These are phyloP conservation scores for Fragosphaeria purpurea DNA, from an alignment of 2,329 filamentous ascomycete species.

Conservation along the genomic window DNA sequence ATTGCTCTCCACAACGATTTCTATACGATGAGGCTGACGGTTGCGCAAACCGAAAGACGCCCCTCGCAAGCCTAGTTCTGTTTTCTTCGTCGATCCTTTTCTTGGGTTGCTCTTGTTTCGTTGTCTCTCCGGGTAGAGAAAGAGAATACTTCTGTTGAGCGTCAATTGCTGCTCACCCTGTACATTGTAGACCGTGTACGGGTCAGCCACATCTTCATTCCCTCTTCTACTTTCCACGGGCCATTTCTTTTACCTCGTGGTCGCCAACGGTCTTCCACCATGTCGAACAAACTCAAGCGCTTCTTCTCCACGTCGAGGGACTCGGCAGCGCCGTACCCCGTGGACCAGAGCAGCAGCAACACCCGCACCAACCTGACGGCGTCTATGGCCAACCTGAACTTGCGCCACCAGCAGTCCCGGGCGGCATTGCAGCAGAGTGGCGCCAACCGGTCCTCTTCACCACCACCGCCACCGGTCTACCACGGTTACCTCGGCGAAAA, in stretches of 20 bases:
- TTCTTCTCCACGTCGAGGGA: slow-evolving; percentile 1
- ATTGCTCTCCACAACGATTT: too few species aligned
- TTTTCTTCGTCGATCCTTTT: not conserved
- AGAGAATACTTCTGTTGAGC: too few species aligned
- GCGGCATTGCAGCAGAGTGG: not conserved
- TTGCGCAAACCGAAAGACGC: too few species aligned
- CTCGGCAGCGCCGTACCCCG: not conserved
- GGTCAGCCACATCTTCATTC: not conserved
- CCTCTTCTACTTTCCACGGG: not conserved
- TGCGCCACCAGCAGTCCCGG: not conserved
- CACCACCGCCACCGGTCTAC: slow-evolving; percentile 8
- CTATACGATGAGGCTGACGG: too few species aligned
- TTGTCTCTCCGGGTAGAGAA: too few species aligned
- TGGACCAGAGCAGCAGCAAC: not conserved
- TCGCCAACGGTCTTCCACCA: not conserved
- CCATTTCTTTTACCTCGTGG: too few species aligned
- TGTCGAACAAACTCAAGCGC: slow-evolving; percentile 4
- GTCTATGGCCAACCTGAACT: not conserved
- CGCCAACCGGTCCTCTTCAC: not conserved
- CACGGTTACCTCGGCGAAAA: not conserved
- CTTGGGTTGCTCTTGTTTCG: not conserved
- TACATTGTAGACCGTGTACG: too few species aligned
- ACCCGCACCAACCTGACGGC: not conserved
- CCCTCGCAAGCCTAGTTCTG: not conserved
- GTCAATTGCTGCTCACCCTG: too few species aligned